A percentile compares a stretch with the other conserved stretches of the same genome.
Evolutionary conservation across 768 basidiomycete species (phyloP).

Genomic region (Mycena filopes): DNA sequence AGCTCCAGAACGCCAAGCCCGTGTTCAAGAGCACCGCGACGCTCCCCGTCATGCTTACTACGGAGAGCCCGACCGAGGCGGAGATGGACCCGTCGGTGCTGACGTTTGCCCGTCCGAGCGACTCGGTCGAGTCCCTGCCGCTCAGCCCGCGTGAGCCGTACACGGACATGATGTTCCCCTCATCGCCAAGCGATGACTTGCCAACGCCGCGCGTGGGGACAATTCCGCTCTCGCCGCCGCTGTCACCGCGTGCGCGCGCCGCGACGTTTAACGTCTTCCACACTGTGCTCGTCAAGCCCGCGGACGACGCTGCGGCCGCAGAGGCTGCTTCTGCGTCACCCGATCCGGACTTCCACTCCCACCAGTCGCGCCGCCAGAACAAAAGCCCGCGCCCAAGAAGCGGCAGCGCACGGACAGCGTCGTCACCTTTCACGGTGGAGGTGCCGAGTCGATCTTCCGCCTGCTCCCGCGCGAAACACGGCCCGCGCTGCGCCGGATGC

Average conservation of each 20-base stretch:
- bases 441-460: conserved; percentile 95
- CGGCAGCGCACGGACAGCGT: conserved; percentile 62
- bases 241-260: conserved; percentile 30
- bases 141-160: conserved; percentile 33
- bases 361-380: conserved; percentile 19
- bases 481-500: conserved; percentile 90
- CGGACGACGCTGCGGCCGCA: conserved; percentile 4
- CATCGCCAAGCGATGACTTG: conserved; percentile 40
- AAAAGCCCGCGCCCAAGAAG: conserved; percentile 36
- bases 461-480: conserved; percentile 94
- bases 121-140: conserved; percentile 79
- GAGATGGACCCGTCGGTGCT: conserved; percentile 83
- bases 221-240: conserved; percentile 25
- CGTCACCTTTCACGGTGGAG: conserved; percentile 75
- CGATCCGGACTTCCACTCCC: conserved; percentile 17
- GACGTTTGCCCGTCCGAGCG: conserved; percentile 77
- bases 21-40: conserved; percentile 47
- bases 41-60: conserved; percentile 45
- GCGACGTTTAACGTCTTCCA: conserved; percentile 34
- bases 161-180: conserved; percentile 29
- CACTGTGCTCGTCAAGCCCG: conserved; percentile 12
- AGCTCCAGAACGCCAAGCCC: conserved; percentile 34
- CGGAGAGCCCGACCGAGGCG: conserved; percentile 60
- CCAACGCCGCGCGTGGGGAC: conserved; percentile 46
- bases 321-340: conserved; percentile 8